Percentiles rank a stretch among this genome's conserved stretches.
phyloP scores from a whole-genome alignment of 164 flowering plant species.

The Nymphaea thermarum region DNA sequence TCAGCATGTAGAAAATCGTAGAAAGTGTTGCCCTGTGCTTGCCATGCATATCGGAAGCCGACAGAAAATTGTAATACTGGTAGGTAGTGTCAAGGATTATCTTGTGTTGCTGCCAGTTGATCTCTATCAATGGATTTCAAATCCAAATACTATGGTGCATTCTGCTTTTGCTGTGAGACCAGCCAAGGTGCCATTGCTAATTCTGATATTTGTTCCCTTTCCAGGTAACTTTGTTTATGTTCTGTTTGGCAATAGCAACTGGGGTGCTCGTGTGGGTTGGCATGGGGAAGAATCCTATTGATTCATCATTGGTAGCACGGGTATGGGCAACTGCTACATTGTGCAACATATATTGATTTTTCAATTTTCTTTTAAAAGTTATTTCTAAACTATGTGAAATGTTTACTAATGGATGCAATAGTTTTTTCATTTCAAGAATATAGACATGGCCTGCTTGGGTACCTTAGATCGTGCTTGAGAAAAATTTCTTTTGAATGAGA shows the following conservation, averaged over 20 bases:
- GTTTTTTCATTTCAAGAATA: no score
- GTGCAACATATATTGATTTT: no score
- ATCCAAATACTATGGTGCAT: neutral
- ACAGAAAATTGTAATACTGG: constrained; percentile 74
- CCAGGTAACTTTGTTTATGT: constrained; percentile 46
- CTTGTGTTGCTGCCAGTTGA: neutral
- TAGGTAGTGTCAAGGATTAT: constrained; percentile 14
- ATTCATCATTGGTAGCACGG: constrained; percentile 60
- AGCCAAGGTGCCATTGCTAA: neutral
- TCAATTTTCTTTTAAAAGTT: no score
- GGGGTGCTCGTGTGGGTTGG: constrained; percentile 81
- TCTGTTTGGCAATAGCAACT: constrained; percentile 49
- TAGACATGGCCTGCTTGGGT: no score
- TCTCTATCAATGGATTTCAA: neutral
- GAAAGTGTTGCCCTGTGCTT: constrained; percentile 43
- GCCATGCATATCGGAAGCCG: constrained; percentile 58
- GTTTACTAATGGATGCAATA: no score
- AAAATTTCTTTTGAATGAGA: no score
- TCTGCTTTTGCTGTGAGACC: neutral
- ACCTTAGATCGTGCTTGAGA: no score
- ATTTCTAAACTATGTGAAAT: no score
- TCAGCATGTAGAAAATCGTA: constrained; percentile 19
- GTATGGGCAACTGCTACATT: constrained; percentile 26
- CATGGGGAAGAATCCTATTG: constrained; percentile 49
- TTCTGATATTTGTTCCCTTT: constrained; percentile 5